Evolutionary conservation across 1,284 basidiomycete species (phyloP), one percentile per base, ranked within the genome.

Genomic region (Butyriboletus appendiculatus): DNA sequence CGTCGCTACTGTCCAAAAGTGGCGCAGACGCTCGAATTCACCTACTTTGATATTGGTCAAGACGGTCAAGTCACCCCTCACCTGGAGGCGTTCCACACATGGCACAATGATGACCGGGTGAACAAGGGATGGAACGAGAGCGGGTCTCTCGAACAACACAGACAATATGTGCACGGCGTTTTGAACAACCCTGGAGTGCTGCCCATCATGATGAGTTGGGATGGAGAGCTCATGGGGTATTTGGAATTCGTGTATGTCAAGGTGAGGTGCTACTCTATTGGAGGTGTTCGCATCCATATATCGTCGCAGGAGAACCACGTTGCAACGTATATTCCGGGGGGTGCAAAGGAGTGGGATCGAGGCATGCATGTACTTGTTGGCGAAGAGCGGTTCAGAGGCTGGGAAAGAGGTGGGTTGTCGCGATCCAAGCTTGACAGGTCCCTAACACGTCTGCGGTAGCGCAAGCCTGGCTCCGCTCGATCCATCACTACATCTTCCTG

Each of bases 181-280:
- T 55, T 76, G 35, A 66, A 62, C 4, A 78, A 84, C 59, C 75
- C 77, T 6, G 73, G 74, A 30, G 72, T 75, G 30, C 53, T 81
- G 26, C 75, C 78, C 10, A 67, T 80, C 18, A 75, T 85, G 53
- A 75, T 79, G 64, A 73, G 75, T 58, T 81, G 80, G 79, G 75
- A 82, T 52, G 79, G 77, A 2, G 78, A 81, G 61, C 64, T 75
- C 43, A 81, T 81, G 64, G 81, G 81, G 3, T 84, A 84, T 52
- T 61, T 69, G 15, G 83, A 84, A 64, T 54, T 81, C 24, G 75
- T 75, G 15, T 84, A 80, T 71, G 68, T 76, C 48, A 84, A 79
- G 71, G 77, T 78, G 53, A 28, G 51, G 28, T 10, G 2, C 15
- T 24, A 1, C 5, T 9, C 18, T 7, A 7, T 10, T 5, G 15